A percentile compares a stretch with the other conserved stretches of the same genome.
Evolutionary conservation across 768 basidiomycete species (phyloP).

Genomic region (Phylloporus sp.): DNA sequence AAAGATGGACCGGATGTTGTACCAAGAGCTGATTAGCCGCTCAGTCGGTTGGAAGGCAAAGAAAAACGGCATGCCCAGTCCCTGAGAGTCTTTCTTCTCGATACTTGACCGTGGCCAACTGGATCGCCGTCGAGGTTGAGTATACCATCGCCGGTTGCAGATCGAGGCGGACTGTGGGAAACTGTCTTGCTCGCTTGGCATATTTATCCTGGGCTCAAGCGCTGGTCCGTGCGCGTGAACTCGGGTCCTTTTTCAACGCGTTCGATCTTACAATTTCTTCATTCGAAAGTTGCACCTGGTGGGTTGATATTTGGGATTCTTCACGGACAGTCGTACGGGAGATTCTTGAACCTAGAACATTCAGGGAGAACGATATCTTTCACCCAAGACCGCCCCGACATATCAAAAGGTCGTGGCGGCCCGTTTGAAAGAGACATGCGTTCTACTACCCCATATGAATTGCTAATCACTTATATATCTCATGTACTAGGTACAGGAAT

Average conservation of each 20-base stretch:
- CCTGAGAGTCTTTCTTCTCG: constrained; percentile 51
- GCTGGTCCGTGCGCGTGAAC: constrained; percentile 54
- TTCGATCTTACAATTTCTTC: constrained; percentile 5
- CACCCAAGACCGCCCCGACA: constrained; percentile 67
- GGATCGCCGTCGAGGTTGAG: constrained; percentile 24
- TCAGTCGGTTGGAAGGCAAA: constrained; percentile 38
- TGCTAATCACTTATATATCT: too few species aligned
- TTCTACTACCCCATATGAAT: too few species aligned
- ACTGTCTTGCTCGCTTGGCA: constrained; percentile 18
- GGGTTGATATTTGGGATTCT: constrained; percentile 70
- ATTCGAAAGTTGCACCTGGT: constrained; percentile 74
- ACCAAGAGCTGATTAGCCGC: constrained; percentile 72
- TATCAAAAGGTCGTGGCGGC: constrained; percentile 46
- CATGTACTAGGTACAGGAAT: not conserved
- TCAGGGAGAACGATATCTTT: constrained; percentile 57
- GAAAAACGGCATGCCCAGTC: constrained; percentile 74
- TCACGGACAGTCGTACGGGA: constrained; percentile 32
- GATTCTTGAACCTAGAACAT: constrained; percentile 51
- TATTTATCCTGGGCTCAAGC: constrained; percentile 18
- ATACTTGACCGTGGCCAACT: constrained; percentile 20
- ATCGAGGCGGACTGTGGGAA: constrained; percentile 43
- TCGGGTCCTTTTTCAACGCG: constrained; percentile 5
- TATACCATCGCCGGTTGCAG: constrained; percentile 31
- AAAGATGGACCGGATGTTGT: constrained; percentile 26
- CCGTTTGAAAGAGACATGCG: constrained; percentile 61